Base-by-base conservation (phyloP, 306 rosid genomes). In the Datisca glomerata region DNA sequence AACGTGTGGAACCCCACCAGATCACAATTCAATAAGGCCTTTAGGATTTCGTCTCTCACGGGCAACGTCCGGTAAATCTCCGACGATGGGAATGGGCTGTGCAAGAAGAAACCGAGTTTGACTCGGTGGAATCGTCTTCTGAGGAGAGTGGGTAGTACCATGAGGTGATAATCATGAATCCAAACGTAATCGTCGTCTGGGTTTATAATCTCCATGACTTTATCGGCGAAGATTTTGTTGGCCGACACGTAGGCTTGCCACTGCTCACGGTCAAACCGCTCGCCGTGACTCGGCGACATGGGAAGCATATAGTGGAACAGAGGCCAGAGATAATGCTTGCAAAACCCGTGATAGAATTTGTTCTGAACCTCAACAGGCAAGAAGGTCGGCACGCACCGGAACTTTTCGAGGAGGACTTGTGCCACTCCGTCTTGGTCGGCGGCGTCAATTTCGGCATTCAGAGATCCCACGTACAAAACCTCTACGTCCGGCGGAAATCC, bases 161-260 rank as follows among this genome's bases (percentile, higher is more conserved):
- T 85, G 29, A 85, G 56, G 59, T 85, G 95, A 56, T 85, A 85
- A 56, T 85, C 95, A 62, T 85, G 95, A 61, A 85, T 70, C 95
- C 95, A 85, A 24, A 85, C 86, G 61, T 54, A 76, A 63, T 85
- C 95, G 41, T 85, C 95, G 41, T 85, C 95, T 0, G 93, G 93
- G 55, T 79, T 76, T 47, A 85, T 76, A 43, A 85, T 72, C 66
- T 80, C 95, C 95, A 85, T 80, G 36, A 85, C 86, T 69, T 73
- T 85, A 59, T 85, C 93, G 2, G 93, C 84, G 66, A 73, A 85
- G 66, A 73, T 80, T 68, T 76, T 79, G 69, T 85, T 85, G 11
- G 83, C 93, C 40, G 86, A 76, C 51, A 85, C 84, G 64, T 85
- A 85, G 32, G 95, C 93, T 71, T 58, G 84, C 95, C 95, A 85